These are phyloP conservation scores for Leishmania braziliensis DNA, from an alignment of 208 protist genomes.

Conservation along the genomic window DNA sequence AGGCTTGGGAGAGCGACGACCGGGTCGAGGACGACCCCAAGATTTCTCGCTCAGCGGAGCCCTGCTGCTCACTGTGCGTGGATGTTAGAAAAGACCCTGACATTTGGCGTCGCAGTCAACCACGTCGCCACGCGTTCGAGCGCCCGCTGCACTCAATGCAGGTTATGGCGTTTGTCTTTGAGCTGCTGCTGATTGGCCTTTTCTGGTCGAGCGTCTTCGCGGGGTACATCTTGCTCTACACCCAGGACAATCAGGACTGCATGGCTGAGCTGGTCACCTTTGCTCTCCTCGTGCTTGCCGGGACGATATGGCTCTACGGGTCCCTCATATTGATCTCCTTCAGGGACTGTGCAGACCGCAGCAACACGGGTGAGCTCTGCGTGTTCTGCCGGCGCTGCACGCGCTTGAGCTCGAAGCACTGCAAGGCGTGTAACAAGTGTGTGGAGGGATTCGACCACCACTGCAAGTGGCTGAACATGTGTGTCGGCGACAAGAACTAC, in stretches of 20 bases:
- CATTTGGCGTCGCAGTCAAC: slow-evolving; percentile 46
- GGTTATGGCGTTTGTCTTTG: slow-evolving; percentile 52
- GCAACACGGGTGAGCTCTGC: slow-evolving; percentile 63
- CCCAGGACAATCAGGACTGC: slow-evolving; percentile 28
- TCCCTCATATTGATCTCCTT: slow-evolving; percentile 56
- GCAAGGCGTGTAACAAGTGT: too few species aligned
- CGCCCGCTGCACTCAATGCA: slow-evolving; percentile 70
- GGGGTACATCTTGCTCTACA: slow-evolving; percentile 53
- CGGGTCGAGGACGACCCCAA: slow-evolving; percentile 8
- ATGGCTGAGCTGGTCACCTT: slow-evolving; percentile 59
- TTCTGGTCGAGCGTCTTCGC: slow-evolving; percentile 60
- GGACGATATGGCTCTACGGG: slow-evolving; percentile 27
- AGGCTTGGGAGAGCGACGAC: slow-evolving; percentile 21
- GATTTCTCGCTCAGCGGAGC: slow-evolving; percentile 10
- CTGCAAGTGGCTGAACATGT: slow-evolving; percentile 92
- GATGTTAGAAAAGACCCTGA: slow-evolving; percentile 46
- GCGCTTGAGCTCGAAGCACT: slow-evolving; percentile 15
- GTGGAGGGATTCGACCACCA: not conserved
- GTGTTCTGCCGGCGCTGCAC: slow-evolving; percentile 67
- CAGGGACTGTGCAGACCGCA: slow-evolving; percentile 57
- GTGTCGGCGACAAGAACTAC: slow-evolving; percentile 87
- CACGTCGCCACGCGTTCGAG: slow-evolving; percentile 68
- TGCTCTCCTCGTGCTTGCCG: slow-evolving; percentile 14
- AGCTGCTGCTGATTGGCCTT: slow-evolving; percentile 37
- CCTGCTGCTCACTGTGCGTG: slow-evolving; percentile 48